Evolutionary conservation across 1,284 basidiomycete genomes (phyloP), one percentile per base, ranked within the genome.

Genomic region (Cutaneotrichosporon curvatum): DNA sequence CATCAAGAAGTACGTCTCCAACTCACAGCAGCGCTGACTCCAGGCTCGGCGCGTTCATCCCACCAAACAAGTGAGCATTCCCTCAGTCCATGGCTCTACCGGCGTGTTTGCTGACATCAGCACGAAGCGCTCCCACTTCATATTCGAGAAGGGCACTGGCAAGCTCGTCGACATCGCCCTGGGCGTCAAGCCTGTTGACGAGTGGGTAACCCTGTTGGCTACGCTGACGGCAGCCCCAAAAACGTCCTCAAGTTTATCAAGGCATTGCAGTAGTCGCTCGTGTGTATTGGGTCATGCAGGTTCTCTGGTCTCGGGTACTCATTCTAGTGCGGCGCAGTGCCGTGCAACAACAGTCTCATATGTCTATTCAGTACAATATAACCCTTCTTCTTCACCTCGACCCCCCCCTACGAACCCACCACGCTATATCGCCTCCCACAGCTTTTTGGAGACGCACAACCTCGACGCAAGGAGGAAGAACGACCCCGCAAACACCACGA

Each of bases 61-160:
- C 61, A 5, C 84, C 82, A 3, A 85, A 83, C 37, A 86, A 70
- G 69, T 70, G 40, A 53, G 67, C 50, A 45, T n/a, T 11, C 42
- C 51, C n/a, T 12, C 36, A 11, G 20, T 15, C 6, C 20, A n/a
- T 16, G 20, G 9, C 30, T 41, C 10, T 18, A 28, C 8, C 8
- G 8, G 25, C 25, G 7, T 28, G 8, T 16, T 15, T 20, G 22
- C 39, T 50, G 19, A 48, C 48, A 14, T 10, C 50, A 72, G 81
- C 73, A 88, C 86, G 37, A 85, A 85, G 70, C 80, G 89, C 16
- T 88, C 85, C 53, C 88, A 92, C 68, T 92, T 92, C 69, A 79
- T 94, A 55, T 91, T 94, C 58, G 85, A 81, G 57, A 85, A 87
- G 68, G 87, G 85, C 9, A 61, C 62, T 0, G 90, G 88, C 1